A percentile compares a stretch with the other conserved stretches of the same genome.
phyloP scores from a whole-genome alignment of 768 basidiomycete genomes.

The Phylloporus rhodoxanthus region DNA sequence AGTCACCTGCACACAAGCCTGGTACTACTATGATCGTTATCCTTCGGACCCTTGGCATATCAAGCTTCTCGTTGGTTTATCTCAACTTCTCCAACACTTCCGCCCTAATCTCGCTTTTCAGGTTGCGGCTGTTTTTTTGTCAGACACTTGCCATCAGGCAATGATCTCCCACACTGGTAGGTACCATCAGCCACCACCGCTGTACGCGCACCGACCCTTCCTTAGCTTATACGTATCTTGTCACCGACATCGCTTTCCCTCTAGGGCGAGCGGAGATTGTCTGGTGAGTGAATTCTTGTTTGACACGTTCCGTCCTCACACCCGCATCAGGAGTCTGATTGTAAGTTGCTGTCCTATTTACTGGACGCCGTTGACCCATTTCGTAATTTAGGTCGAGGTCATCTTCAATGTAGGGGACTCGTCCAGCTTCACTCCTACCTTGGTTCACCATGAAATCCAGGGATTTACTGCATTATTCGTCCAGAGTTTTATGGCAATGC shows the following conservation, averaged over 20 bases:
- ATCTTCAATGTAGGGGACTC: constrained; percentile 40
- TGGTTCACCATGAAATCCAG: constrained; percentile 9
- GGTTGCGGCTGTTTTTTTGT: constrained; percentile 48
- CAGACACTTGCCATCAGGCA: constrained; percentile 52
- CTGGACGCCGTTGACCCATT: neutral
- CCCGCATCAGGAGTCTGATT: constrained; percentile 22
- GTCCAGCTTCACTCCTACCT: no score
- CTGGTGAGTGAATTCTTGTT: constrained; percentile 32
- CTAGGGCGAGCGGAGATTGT: constrained; percentile 33
- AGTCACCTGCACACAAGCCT: constrained; percentile 56
- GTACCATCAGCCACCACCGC: neutral
- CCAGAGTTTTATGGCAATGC: constrained; percentile 50
- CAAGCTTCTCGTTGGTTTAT: constrained; percentile 39
- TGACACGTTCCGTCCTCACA: neutral
- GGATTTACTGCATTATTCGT: constrained; percentile 49
- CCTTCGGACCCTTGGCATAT: constrained; percentile 48
- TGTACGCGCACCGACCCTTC: neutral
- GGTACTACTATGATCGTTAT: constrained; percentile 48
- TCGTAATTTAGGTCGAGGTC: constrained; percentile 39
- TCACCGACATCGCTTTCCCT: constrained; percentile 35
- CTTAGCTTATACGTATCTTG: constrained; percentile 44
- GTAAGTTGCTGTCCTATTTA: constrained; percentile 7
- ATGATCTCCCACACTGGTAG: constrained; percentile 51
- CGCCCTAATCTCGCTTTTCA: constrained; percentile 15
- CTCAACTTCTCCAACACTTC: neutral